These are phyloP conservation scores for Ophiostoma tasmaniense DNA, from an alignment of 2,329 filamentous ascomycete species.

Conservation along the genomic window DNA sequence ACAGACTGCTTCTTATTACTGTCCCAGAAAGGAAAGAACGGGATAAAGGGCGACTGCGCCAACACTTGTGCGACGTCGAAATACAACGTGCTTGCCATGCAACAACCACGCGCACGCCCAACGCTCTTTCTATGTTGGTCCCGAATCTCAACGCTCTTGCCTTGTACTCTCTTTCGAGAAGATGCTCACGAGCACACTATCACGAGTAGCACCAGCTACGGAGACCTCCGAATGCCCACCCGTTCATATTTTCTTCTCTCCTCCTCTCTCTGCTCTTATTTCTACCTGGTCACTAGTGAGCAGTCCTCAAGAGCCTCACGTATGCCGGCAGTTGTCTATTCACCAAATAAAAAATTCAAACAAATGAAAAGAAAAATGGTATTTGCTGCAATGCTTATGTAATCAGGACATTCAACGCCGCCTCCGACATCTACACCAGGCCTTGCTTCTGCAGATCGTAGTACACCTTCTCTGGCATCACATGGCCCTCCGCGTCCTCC, in stretches of 20 bases:
- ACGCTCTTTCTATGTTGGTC: too few species aligned
- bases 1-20: too few species aligned
- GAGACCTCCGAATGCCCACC: too few species aligned
- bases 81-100: too few species aligned
- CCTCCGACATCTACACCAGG: conserved; percentile 47
- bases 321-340: background rate
- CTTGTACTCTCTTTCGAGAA: too few species aligned
- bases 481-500: conserved; percentile 95
- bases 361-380: background rate
- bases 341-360: background rate
- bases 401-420: background rate
- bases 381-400: background rate
- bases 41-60: too few species aligned
- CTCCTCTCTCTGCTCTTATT: background rate
- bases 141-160: background rate
- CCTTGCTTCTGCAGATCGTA: conserved; percentile 91
- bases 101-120: too few species aligned
- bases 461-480: conserved; percentile 99
- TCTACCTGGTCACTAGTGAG: background rate
- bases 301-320: background rate
- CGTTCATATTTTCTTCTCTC: background rate
- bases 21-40: too few species aligned
- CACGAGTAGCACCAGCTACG: too few species aligned
- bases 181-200: too few species aligned
- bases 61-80: too few species aligned